Evolutionary conservation across 2,329 filamentous ascomycete species (phyloP), one percentile per base, ranked within the genome.

Genomic region (Ophiostoma ulmi): DNA sequence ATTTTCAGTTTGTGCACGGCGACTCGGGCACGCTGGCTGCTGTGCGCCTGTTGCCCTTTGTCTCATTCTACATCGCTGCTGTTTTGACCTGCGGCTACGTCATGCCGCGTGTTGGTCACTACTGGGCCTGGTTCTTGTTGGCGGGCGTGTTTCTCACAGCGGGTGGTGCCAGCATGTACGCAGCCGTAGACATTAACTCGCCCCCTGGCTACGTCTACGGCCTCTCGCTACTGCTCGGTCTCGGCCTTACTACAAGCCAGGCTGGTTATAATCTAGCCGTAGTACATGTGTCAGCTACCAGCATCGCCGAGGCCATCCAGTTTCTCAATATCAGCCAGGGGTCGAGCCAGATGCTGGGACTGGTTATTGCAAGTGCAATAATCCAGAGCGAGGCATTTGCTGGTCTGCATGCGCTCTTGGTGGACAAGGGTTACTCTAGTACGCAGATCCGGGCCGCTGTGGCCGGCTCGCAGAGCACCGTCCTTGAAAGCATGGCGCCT

Each of bases 1-100:
- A 80, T 75, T 86, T 86, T 75, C 81, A 83, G 73, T 86, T 86
- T 74, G 78, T 78, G 0, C 76, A 77, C 4, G 78, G 78, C 11
- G 83, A 83, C 69, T 76, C 72, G 0, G 78, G 79, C 6, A 74
- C 82, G 10, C 70, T 76, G 14, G 76, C 80, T 13, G 79, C 77
- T 0, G 77, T 82, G 0, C 76, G 78, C 10, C 74, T 83, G 5
- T 75, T 83, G 8, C 81, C 81, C 5, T 77, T 81, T 70, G 79
- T 83, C 3, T 44, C 79, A 41, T 70, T 82, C 5, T 73, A 80
- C 36, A 76, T 79, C 26, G 72, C 77, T 44, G 73, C 76, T 58
- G 76, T 78, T 63, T 75, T 82, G 55, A 35, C 77, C 8, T 78
- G 79, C 66, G 81, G 81, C 38, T 74, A 72, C 26, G 70, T 79